Percentiles rank a stretch among this genome's conserved stretches.
phyloP scores from a whole-genome alignment of 2,329 filamentous ascomycete species.

The Coniochaeta sp. region DNA sequence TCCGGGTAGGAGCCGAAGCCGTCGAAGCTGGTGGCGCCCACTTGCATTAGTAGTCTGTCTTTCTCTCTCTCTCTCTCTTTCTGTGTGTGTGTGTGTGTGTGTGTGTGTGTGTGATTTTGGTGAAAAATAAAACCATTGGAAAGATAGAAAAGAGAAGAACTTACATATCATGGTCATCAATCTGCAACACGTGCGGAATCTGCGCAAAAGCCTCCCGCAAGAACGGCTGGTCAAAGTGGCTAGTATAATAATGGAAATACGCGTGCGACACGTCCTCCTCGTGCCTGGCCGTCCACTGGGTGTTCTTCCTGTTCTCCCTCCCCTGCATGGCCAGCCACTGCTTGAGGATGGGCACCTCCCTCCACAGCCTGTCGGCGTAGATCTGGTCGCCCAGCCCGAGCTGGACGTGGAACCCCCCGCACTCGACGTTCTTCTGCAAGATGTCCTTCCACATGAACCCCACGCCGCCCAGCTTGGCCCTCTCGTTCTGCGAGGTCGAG shows the following conservation, averaged over 20 bases:
- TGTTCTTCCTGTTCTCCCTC: constrained; percentile 85
- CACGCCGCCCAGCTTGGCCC: constrained; percentile 76
- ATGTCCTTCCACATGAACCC: constrained; percentile 99
- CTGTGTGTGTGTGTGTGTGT: too few species aligned
- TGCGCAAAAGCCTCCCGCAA: constrained; percentile 93
- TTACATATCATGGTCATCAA: constrained; percentile 98
- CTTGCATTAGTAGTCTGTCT: too few species aligned
- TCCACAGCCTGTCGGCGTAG: constrained; percentile 92
- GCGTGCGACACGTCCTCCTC: constrained; percentile 94
- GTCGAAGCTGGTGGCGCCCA: constrained; percentile 64
- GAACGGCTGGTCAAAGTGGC: constrained; percentile 95
- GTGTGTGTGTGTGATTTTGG: too few species aligned
- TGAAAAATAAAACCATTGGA: too few species aligned
- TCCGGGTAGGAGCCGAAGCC: constrained; percentile 96
- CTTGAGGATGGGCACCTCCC: constrained; percentile 84
- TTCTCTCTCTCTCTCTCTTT: too few species aligned
- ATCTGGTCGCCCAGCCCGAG: constrained; percentile 91
- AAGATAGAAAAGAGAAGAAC: constrained; percentile 26
- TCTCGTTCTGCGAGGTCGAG: constrained; percentile 78
- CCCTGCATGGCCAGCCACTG: constrained; percentile 93
- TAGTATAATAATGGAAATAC: constrained; percentile 98
- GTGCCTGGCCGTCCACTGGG: constrained; percentile 86
- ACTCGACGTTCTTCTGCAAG: constrained; percentile 92
- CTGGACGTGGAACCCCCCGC: constrained; percentile 91
- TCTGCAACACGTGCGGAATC: constrained; percentile 85